phyloP scores from a whole-genome alignment of 2,329 filamentous ascomycete genomes.

The Penicillium sp. region DNA sequence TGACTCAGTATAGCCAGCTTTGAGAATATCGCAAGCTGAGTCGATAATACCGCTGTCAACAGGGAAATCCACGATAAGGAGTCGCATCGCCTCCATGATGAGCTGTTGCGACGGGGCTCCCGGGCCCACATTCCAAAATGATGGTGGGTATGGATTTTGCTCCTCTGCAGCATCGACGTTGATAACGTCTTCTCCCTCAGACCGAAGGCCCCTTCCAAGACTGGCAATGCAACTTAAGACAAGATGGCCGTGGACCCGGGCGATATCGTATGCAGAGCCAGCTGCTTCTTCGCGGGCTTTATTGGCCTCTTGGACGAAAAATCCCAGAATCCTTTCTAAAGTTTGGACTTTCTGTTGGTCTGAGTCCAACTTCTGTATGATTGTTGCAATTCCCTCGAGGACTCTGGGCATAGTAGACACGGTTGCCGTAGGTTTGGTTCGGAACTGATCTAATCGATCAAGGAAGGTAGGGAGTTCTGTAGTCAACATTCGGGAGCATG shows the following conservation, averaged over 20 bases:
- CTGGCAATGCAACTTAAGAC: conserved; percentile 43
- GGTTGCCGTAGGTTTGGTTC: conserved; percentile 37
- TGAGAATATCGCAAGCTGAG: conserved; percentile 47
- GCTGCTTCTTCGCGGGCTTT: conserved; percentile 33
- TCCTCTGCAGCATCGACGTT: conserved; percentile 30
- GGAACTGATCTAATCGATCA: conserved; percentile 41
- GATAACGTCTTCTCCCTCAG: conserved; percentile 37
- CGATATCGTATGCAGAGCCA: conserved; percentile 33
- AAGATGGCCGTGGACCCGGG: conserved; percentile 34
- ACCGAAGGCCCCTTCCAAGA: conserved; percentile 41
- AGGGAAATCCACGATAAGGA: conserved; percentile 41
- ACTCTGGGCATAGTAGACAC: conserved; percentile 43
- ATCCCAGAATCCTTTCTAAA: conserved; percentile 39
- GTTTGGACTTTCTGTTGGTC: conserved; percentile 43
- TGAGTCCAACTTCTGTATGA: conserved; percentile 41
- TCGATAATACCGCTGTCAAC: conserved; percentile 45
- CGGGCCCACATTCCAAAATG: conserved; percentile 40
- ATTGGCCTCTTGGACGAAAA: conserved; percentile 37
- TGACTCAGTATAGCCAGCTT: conserved; percentile 47
- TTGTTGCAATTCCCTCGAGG: conserved; percentile 45
- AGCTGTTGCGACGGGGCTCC: conserved; percentile 33
- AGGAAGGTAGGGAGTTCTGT: conserved; percentile 45
- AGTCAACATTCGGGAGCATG: conserved; percentile 42
- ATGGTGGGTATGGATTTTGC: conserved; percentile 29
- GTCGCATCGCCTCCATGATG: conserved; percentile 42